Percentiles rank a stretch among this genome's conserved stretches.
These are phyloP conservation scores for Salvia hispanica DNA, from an alignment of 257 asterid genomes.

Conservation along the genomic window DNA sequence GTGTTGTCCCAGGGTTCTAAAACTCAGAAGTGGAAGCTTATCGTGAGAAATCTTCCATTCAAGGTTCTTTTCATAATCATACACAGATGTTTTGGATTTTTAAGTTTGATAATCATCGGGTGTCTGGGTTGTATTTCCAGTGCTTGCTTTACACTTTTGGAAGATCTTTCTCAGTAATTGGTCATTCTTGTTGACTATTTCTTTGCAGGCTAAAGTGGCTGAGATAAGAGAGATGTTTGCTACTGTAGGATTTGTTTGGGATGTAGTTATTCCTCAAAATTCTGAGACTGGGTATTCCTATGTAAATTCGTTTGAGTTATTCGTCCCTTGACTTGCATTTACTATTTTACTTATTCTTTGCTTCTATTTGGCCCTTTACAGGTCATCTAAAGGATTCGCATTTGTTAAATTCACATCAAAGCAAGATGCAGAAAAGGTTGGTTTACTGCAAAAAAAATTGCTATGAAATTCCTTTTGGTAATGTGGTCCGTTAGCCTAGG, in stretches of 20 bases:
- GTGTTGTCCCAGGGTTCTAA: slow-evolving; percentile 79
- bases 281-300: slow-evolving; percentile 68
- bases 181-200: slow-evolving; percentile 30
- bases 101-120: slow-evolving; percentile 2
- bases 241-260: slow-evolving; percentile 87
- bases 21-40: slow-evolving; percentile 91
- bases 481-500: slow-evolving; percentile 21
- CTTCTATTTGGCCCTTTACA: slow-evolving; percentile 41
- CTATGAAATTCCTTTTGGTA: slow-evolving; percentile 15
- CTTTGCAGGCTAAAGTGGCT: slow-evolving; percentile 63
- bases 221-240: slow-evolving; percentile 81
- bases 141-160: neutral
- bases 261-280: slow-evolving; percentile 83
- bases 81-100: slow-evolving; percentile 16
- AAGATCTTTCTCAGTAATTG: neutral
- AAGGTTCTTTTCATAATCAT: slow-evolving; percentile 53
- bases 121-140: neutral
- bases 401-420: slow-evolving; percentile 88
- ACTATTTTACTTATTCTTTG: slow-evolving; percentile 26
- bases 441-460: slow-evolving; percentile 28
- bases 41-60: slow-evolving; percentile 92
- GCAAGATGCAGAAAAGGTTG: slow-evolving; percentile 84
- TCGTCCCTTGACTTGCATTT: slow-evolving; percentile 7
- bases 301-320: slow-evolving; percentile 7
- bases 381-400: slow-evolving; percentile 88